phyloP scores from a whole-genome alignment of 495 filamentous ascomycete species.

The Penicillium argentinense region DNA sequence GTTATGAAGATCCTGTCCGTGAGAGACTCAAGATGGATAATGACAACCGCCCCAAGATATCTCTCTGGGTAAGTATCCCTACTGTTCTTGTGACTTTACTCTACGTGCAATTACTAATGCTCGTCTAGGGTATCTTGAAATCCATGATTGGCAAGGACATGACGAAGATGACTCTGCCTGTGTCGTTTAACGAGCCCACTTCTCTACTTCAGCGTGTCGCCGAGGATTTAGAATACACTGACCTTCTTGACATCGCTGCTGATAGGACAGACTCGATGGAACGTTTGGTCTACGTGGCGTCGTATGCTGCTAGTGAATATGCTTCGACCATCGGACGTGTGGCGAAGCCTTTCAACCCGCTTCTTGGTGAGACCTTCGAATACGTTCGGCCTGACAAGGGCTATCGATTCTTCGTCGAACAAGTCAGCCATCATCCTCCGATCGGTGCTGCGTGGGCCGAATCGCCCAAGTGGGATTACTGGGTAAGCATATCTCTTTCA shows the following conservation, averaged over 20 bases:
- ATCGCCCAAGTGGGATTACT: conserved; percentile 94
- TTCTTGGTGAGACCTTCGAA: conserved; percentile 95
- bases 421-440: conserved; percentile 97
- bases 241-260: conserved; percentile 87
- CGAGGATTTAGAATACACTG: conserved; percentile 97
- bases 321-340: conserved; percentile 95
- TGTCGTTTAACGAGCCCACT: conserved; percentile 98
- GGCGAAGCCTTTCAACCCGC: conserved; percentile 96
- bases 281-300: conserved; percentile 92
- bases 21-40: conserved; percentile 81
- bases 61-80: conserved; percentile 75
- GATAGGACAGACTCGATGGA: conserved; percentile 84
- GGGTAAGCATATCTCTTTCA: conserved; percentile 43
- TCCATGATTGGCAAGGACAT: conserved; percentile 99
- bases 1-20: conserved; percentile 86
- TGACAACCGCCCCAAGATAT: conserved; percentile 91
- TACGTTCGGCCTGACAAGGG: conserved; percentile 94
- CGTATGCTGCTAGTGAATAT: conserved; percentile 93
- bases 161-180: conserved; percentile 98
- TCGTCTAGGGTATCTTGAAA: conserved; percentile 83
- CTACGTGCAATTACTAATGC: conserved; percentile 13
- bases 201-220: conserved; percentile 94
- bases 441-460: conserved; percentile 94
- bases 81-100: background rate
- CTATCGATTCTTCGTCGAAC: conserved; percentile 97